These are phyloP conservation scores for Halophytophthora polymorphica DNA, from an alignment of 352 stramenopile genomes.

Conservation along the genomic window DNA sequence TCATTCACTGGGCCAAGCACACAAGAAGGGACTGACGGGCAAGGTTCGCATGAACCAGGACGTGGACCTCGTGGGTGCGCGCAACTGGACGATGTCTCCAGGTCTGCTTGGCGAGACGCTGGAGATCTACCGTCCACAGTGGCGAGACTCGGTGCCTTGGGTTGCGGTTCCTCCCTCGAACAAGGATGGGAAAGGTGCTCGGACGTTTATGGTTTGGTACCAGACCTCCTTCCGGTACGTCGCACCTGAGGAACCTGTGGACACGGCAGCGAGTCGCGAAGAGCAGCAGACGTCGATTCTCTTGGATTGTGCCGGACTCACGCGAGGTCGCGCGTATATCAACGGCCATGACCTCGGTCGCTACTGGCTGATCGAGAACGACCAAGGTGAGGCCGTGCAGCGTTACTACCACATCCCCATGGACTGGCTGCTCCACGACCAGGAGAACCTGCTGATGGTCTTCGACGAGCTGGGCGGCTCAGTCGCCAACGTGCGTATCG, in stretches of 20 bases:
- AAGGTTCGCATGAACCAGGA: conserved; percentile 39
- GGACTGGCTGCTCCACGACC: conserved; percentile 45
- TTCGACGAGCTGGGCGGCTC: conserved; percentile 64
- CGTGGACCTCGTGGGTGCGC: conserved; percentile 22
- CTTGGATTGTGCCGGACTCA: conserved; percentile 55
- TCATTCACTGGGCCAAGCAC: conserved; percentile 45
- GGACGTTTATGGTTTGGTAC: conserved; percentile 52
- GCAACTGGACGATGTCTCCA: conserved; percentile 57
- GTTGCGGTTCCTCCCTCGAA: conserved; percentile 6
- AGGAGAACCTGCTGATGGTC: conserved; percentile 50
- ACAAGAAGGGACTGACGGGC: conserved; percentile 59
- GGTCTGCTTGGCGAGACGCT: conserved; percentile 62
- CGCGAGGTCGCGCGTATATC: conserved; percentile 53
- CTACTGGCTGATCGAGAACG: conserved; percentile 59
- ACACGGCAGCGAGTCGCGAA: conserved; percentile 7
- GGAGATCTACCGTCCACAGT: conserved; percentile 47
- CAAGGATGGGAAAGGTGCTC: neutral
- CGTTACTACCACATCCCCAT: conserved; percentile 63
- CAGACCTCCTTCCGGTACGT: conserved; percentile 38
- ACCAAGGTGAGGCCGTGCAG: conserved; percentile 48
- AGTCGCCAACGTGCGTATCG: conserved; percentile 36
- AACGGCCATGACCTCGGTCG: conserved; percentile 69
- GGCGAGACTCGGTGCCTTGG: conserved; percentile 52
- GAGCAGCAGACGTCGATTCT: conserved; percentile 46
- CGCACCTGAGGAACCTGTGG: conserved; percentile 8